Percentiles rank a stretch among this genome's conserved stretches.
Conservation (phyloP, 768 basidiomycete species). For the Fistulinella prunicolor region DNA sequence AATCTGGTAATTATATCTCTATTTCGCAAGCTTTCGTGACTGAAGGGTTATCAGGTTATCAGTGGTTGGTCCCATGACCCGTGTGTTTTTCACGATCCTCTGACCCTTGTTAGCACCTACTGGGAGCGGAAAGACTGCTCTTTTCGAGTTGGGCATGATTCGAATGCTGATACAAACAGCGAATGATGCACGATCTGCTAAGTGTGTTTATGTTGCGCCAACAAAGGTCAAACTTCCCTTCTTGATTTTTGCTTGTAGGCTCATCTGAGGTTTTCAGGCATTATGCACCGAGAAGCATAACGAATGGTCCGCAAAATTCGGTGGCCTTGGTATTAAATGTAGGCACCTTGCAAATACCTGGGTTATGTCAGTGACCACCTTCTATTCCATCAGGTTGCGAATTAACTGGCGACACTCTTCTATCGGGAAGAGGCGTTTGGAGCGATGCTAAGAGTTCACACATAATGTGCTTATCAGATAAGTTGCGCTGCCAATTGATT, state of each 20-base stretch:
- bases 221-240: constrained; percentile 59
- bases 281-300: constrained; percentile 79
- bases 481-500: neutral
- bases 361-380: neutral
- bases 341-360: constrained; percentile 13
- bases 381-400: constrained; percentile 64
- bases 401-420: constrained; percentile 87
- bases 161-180: constrained; percentile 54
- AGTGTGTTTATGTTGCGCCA: constrained; percentile 91
- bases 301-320: constrained; percentile 86
- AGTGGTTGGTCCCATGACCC: constrained; percentile 47
- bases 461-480: constrained; percentile 61
- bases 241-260: neutral
- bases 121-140: constrained; percentile 91
- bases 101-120: constrained; percentile 69
- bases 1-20: constrained; percentile 52
- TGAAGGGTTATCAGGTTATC: constrained; percentile 50
- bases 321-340: constrained; percentile 75
- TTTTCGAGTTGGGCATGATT: constrained; percentile 91
- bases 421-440: constrained; percentile 62
- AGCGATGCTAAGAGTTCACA: constrained; percentile 71
- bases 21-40: neutral
- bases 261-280: constrained; percentile 47
- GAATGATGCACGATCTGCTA: constrained; percentile 36
- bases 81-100: constrained; percentile 2